phyloP scores from a whole-genome alignment of 345 rosid species.

The Rhodomyrtus tomentosa region DNA sequence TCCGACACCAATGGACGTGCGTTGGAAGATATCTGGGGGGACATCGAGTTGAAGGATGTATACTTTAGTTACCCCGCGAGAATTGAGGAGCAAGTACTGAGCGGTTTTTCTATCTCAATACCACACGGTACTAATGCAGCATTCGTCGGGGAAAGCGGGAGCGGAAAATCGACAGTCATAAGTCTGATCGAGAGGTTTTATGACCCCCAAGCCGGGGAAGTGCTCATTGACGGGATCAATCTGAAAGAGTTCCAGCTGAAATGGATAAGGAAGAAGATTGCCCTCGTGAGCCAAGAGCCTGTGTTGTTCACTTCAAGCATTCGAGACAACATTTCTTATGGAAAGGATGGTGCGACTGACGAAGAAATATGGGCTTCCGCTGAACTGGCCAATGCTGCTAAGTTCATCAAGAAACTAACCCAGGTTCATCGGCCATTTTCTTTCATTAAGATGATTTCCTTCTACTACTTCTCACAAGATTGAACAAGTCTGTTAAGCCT shows the following conservation, averaged over 20 bases:
- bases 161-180: slow-evolving; percentile 36
- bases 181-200: slow-evolving; percentile 35
- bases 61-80: slow-evolving; percentile 36
- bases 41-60: slow-evolving; percentile 23
- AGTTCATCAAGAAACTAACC: slow-evolving; percentile 30
- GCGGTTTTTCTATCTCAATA: slow-evolving; percentile 24
- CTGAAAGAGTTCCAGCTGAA: slow-evolving; percentile 24
- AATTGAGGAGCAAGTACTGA: slow-evolving; percentile 19
- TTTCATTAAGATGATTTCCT: background rate
- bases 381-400: slow-evolving; percentile 32
- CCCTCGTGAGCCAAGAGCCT: slow-evolving; percentile 43
- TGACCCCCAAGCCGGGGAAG: slow-evolving; percentile 31
- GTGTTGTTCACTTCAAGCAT: slow-evolving; percentile 27
- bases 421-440: background rate
- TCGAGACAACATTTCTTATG: slow-evolving; percentile 28
- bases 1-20: slow-evolving; percentile 8
- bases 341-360: slow-evolving; percentile 21
- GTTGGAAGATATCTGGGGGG: slow-evolving; percentile 20
- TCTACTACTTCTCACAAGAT: background rate
- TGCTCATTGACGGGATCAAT: slow-evolving; percentile 26
- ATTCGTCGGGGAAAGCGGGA: slow-evolving; percentile 38
- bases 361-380: slow-evolving; percentile 32
- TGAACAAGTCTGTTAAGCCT: background rate
- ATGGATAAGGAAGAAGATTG: slow-evolving; percentile 33
- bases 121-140: slow-evolving; percentile 26